These are phyloP conservation scores for Hortiboletus campestris DNA, from an alignment of 768 basidiomycete species.

Conservation along the genomic window DNA sequence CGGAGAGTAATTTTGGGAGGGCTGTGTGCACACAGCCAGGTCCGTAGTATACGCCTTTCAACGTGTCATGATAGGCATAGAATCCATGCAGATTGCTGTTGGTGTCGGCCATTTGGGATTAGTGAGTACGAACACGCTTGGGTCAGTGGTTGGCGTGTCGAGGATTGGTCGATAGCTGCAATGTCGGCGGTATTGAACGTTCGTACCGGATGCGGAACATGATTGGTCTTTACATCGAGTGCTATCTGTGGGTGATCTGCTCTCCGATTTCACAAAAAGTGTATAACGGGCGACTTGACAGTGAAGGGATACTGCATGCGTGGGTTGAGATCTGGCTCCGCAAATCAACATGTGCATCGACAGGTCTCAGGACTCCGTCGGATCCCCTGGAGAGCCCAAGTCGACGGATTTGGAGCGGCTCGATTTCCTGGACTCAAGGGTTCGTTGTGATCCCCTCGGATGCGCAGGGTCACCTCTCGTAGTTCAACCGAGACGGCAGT, in stretches of 20 bases:
- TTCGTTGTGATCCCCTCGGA: conserved; percentile 16
- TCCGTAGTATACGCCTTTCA: conserved; percentile 71
- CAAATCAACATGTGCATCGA: conserved; percentile 15
- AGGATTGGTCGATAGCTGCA: conserved; percentile 4
- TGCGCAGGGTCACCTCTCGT: conserved; percentile 2
- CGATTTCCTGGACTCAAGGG: not conserved
- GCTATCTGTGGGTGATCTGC: conserved; percentile 8
- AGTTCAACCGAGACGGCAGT: not conserved
- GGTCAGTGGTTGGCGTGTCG: not conserved
- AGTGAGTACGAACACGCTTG: not conserved
- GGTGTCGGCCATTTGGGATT: conserved; percentile 9
- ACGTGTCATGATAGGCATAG: conserved; percentile 65
- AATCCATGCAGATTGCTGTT: conserved; percentile 41
- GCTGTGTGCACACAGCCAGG: conserved; percentile 63
- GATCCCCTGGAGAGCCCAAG: conserved; percentile 15
- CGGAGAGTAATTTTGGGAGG: conserved; percentile 58
- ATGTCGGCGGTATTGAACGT: not conserved
- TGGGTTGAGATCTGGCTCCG: not conserved
- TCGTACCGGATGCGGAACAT: not conserved
- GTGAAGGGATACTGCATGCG: not conserved
- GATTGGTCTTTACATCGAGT: conserved; percentile 3
- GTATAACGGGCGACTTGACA: conserved; percentile 2
- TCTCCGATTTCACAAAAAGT: conserved; percentile 3
- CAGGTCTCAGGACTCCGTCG: not conserved
- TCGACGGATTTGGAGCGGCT: not conserved